phyloP scores from a whole-genome alignment of 768 basidiomycete genomes.

The Lactarius akahatsu region DNA sequence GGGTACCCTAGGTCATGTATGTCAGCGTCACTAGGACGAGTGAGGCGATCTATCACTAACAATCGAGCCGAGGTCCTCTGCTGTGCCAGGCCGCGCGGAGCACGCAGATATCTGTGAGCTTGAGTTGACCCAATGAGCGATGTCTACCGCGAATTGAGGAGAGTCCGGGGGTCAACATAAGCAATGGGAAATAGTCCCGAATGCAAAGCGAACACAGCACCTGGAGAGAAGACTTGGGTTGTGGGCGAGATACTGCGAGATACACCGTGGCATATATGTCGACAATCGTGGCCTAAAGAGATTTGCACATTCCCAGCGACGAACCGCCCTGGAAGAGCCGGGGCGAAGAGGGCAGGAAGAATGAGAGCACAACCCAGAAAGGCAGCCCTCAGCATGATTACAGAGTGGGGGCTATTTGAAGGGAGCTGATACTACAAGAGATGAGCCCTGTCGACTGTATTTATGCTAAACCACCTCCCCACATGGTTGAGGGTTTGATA shows the following conservation, averaged over 20 bases:
- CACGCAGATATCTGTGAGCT: slow-evolving; percentile 6
- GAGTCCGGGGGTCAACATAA: not conserved
- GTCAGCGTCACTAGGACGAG: not conserved
- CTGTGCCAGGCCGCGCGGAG: slow-evolving; percentile 6
- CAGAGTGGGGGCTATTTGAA: not conserved
- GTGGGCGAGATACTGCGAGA: not conserved
- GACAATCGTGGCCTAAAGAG: not conserved
- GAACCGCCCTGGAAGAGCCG: not conserved
- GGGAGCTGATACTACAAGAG: not conserved
- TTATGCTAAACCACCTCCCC: not conserved
- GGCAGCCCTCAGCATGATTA: not conserved
- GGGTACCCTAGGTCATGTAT: not conserved
- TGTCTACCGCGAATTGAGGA: not conserved
- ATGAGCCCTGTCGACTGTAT: not conserved
- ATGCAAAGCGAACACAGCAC: not conserved
- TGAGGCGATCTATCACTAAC: not conserved
- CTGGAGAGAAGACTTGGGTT: slow-evolving; percentile 1
- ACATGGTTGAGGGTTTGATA: too few relatives aligned
- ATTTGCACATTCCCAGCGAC: not conserved
- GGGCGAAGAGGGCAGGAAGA: not conserved
- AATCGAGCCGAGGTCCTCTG: slow-evolving; percentile 1
- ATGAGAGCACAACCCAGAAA: slow-evolving; percentile 3
- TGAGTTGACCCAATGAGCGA: slow-evolving; percentile 10
- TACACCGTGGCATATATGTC: not conserved
- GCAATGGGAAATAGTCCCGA: not conserved